Evolutionary conservation across 192 early-diverging fungal genomes (phyloP).

Genomic region (Chytriomyces sp.): DNA sequence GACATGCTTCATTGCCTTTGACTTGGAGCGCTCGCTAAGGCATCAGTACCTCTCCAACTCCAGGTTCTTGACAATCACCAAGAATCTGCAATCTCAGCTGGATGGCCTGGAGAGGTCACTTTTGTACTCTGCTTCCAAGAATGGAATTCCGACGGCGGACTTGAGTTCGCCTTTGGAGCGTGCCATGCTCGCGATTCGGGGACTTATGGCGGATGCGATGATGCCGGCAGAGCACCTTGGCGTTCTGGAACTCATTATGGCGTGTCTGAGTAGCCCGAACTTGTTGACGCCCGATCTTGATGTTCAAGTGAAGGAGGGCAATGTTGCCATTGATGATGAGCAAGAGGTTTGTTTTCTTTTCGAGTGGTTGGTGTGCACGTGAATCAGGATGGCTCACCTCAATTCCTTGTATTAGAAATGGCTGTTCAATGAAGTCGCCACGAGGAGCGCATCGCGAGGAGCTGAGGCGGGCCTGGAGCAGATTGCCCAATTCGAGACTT

Average conservation of each 20-base stretch:
- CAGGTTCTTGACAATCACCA: slow-evolving; percentile 46
- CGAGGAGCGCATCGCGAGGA: slow-evolving; percentile 5
- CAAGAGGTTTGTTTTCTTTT: slow-evolving; percentile 42
- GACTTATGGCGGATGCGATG: slow-evolving; percentile 43
- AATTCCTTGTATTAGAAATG: slow-evolving; percentile 43
- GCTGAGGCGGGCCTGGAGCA: slow-evolving; percentile 22
- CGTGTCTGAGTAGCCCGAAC: slow-evolving; percentile 49
- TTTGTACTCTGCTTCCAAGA: slow-evolving; percentile 29
- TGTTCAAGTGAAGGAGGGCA: slow-evolving; percentile 50
- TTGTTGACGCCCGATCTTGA: slow-evolving; percentile 58
- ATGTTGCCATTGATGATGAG: slow-evolving; percentile 56
- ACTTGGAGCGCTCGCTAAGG: slow-evolving; percentile 45
- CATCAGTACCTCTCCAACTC: slow-evolving; percentile 54
- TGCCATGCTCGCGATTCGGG: slow-evolving; percentile 47
- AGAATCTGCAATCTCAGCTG: slow-evolving; percentile 52
- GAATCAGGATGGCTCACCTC: neutral
- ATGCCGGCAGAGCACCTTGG: slow-evolving; percentile 42
- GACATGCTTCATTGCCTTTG: slow-evolving; percentile 47
- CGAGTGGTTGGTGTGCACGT: neutral
- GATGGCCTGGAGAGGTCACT: slow-evolving; percentile 44
- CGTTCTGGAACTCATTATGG: slow-evolving; percentile 50
- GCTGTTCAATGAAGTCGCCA: slow-evolving; percentile 56
- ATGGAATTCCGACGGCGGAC: slow-evolving; percentile 42
- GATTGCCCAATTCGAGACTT: slow-evolving; percentile 20
- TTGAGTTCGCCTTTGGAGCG: slow-evolving; percentile 60